phyloP scores from a whole-genome alignment of 176 grass and related monocot species.

The Eremochloa ophiuroides region DNA sequence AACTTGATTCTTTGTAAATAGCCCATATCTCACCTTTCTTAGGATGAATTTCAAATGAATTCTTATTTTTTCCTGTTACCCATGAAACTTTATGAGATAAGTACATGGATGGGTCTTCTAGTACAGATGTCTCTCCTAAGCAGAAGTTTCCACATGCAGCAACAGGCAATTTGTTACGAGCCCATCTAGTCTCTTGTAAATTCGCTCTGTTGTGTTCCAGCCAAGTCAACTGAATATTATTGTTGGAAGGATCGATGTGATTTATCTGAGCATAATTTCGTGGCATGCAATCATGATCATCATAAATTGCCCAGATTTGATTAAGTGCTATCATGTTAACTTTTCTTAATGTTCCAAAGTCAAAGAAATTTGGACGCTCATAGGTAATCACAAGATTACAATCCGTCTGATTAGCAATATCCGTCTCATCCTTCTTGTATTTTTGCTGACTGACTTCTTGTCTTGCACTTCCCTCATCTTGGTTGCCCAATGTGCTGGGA shows the following conservation, averaged over 20 bases:
- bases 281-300: constrained; percentile 82
- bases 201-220: constrained; percentile 45
- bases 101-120: constrained; percentile 54
- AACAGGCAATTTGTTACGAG: constrained; percentile 52
- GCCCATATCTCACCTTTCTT: constrained; percentile 75
- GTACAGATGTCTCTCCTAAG: constrained; percentile 37
- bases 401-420: constrained; percentile 14
- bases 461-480: constrained; percentile 8
- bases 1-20: constrained; percentile 72
- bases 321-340: constrained; percentile 34
- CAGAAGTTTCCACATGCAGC: constrained; percentile 66
- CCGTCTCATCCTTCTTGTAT: background rate
- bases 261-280: constrained; percentile 80
- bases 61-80: constrained; percentile 48
- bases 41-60: constrained; percentile 58
- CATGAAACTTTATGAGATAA: constrained; percentile 75
- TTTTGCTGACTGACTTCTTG: background rate
- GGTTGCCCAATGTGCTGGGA: background rate
- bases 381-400: background rate
- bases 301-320: constrained; percentile 86
- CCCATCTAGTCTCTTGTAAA: constrained; percentile 47
- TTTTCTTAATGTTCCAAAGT: constrained; percentile 65
- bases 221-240: constrained; percentile 67
- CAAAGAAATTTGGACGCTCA: constrained; percentile 49
- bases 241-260: constrained; percentile 30